Evolutionary conservation across 108 stramenopile genomes (phyloP).

Genomic region (Cyclotella cryptica): DNA sequence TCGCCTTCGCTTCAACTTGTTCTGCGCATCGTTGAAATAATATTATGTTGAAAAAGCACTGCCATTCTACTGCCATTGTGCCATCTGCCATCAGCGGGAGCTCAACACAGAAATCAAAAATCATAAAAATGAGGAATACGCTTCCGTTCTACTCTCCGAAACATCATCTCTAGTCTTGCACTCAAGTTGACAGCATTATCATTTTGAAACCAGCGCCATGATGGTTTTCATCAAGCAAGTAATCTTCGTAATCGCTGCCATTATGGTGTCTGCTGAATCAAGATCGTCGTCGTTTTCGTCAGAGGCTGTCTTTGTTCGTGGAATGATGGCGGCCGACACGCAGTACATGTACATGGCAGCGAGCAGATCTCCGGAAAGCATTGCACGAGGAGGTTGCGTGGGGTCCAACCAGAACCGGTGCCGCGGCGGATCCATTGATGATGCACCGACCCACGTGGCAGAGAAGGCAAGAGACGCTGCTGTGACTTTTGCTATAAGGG

Average conservation of each 20-base stretch:
- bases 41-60: too few species aligned
- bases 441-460: background rate
- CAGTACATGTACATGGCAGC: conserved; percentile 45
- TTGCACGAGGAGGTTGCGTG: conserved; percentile 4
- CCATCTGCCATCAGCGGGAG: too few species aligned
- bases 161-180: too few species aligned
- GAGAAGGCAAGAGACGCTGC: conserved; percentile 25
- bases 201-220: background rate
- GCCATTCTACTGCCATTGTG: too few species aligned
- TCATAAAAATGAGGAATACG: too few species aligned
- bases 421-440: background rate
- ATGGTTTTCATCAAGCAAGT: background rate
- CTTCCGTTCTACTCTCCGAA: too few species aligned
- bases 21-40: too few species aligned
- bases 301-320: conserved; percentile 42
- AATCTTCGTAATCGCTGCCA: background rate
- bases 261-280: background rate
- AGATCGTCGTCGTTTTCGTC: conserved; percentile 3
- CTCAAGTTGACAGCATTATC: too few species aligned
- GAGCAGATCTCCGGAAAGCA: conserved; percentile 13
- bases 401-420: background rate
- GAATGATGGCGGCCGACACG: conserved; percentile 50
- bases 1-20: too few species aligned
- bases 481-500: conserved; percentile 13
- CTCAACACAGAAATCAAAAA: too few species aligned